Conservation (phyloP, 2,329 filamentous ascomycete genomes). For the Diplodia corticola region DNA sequence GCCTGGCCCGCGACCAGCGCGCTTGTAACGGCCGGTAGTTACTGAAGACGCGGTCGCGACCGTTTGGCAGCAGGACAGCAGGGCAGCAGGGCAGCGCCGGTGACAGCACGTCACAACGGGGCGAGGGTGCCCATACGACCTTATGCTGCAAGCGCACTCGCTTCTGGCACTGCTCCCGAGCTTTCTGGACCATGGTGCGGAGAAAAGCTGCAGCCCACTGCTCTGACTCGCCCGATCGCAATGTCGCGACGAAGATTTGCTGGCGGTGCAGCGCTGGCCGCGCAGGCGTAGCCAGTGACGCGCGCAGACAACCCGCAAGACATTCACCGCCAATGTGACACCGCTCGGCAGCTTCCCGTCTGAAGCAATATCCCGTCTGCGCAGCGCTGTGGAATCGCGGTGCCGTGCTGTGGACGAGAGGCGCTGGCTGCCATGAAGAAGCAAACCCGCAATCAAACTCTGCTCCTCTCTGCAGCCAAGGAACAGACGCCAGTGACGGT, state of each 20-base stretch:
- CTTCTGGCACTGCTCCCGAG: slow-evolving; percentile 14
- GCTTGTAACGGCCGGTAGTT: slow-evolving; percentile 10
- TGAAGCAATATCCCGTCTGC: neutral
- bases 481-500: neutral
- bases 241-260: neutral
- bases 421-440: slow-evolving; percentile 5
- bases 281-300: slow-evolving; percentile 15
- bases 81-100: neutral
- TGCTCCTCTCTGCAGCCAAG: slow-evolving; percentile 6
- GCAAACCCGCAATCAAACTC: slow-evolving; percentile 15
- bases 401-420: neutral
- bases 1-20: neutral
- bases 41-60: neutral
- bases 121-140: neutral
- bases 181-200: slow-evolving; percentile 11
- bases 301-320: slow-evolving; percentile 2
- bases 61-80: too few species aligned
- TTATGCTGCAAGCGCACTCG: slow-evolving; percentile 5
- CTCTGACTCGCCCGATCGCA: slow-evolving; percentile 10
- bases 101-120: neutral
- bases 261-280: slow-evolving; percentile 12
- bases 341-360: slow-evolving; percentile 12
- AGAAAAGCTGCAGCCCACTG: neutral
- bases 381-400: neutral
- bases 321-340: slow-evolving; percentile 14